Conservation (phyloP, 1,284 basidiomycete species). For the Irpex lacteus region DNA sequence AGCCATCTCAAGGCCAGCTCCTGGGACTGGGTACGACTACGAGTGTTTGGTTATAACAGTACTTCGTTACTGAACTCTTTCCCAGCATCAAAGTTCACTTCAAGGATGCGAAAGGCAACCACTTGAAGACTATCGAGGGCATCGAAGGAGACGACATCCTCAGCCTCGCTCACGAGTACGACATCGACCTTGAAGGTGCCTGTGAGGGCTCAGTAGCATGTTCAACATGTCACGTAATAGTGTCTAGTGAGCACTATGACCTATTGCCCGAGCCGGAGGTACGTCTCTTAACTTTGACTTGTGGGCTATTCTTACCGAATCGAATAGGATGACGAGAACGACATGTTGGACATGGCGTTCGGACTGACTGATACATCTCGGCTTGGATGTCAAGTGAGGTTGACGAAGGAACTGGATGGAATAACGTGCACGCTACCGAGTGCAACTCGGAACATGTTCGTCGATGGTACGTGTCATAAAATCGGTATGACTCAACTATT, state of each 20-base stretch:
- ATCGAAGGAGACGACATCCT: conserved; percentile 95
- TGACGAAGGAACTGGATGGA: conserved; percentile 84
- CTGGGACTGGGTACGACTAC: conserved; percentile 62
- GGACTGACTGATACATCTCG: conserved; percentile 93
- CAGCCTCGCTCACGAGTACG: conserved; percentile 91
- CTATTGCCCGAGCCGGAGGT: conserved; percentile 81
- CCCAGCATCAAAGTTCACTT: conserved; percentile 86
- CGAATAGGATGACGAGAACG: conserved; percentile 85
- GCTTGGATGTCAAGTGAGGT: conserved; percentile 80
- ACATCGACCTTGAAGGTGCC: conserved; percentile 97
- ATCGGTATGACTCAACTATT: background rate
- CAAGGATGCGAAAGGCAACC: conserved; percentile 82
- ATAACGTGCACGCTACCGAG: conserved; percentile 85
- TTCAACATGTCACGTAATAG: conserved; percentile 96
- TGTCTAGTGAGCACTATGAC: conserved; percentile 84
- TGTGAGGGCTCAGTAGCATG: conserved; percentile 98
- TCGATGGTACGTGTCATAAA: conserved; percentile 63
- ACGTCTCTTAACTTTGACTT: background rate
- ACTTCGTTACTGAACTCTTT: background rate
- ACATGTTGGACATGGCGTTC: conserved; percentile 98
- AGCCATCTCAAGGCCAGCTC: conserved; percentile 50
- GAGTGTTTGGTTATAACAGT: background rate
- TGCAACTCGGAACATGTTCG: conserved; percentile 97
- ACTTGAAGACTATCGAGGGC: conserved; percentile 86
- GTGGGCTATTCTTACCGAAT: background rate